Base-by-base conservation (phyloP, 768 basidiomycete species). In the Megacollybia marginata region DNA sequence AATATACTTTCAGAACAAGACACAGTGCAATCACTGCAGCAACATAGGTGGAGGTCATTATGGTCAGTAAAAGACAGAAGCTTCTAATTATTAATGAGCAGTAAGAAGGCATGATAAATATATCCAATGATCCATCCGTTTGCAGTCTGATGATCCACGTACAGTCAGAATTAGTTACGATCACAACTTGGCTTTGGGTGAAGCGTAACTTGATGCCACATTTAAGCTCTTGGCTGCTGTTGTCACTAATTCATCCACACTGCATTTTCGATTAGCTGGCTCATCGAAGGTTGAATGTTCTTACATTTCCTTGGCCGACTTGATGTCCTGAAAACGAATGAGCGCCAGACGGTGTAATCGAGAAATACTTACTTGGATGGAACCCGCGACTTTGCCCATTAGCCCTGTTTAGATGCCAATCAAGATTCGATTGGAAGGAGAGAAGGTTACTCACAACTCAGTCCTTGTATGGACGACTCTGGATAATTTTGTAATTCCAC, bases 241-340 rank as follows among this genome's bases (percentile, higher is more conserved):
- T 9, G 55, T 68, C 18, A 94, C 83, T 53, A 94, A 74, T 54
- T 92, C 88, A 47, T 94, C 91, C 46, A 95, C 80, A 63, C 86
- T 88, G 32, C 19, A 44, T 15, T 12, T n/a, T 33, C 52, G 20
- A 48, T 58, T n/a, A 62, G 42, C 23, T 45, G 5, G 6, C 7
- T 48, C 28, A 34, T 23, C 28, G 18, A 20, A 9, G 34, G 50
- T 48, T 45, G 56, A 16, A 36, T 19, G n/a, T 19, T 68, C 82
- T 63, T 57, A 88, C 86, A 94, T 94, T 51, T 79, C 78, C 63
- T 84, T 87, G 5, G 92, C 92, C 1, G 90, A 83, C 61, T 88
- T 85, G 61, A 94, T 80, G 42, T 91, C 87, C 79, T 82, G 47
- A 9, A 44, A 31, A 55, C 44, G 23, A 38, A 45, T 13, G 31